Base-by-base conservation (phyloP, 495 filamentous ascomycete species). In the Mycothermus thermophilus region DNA sequence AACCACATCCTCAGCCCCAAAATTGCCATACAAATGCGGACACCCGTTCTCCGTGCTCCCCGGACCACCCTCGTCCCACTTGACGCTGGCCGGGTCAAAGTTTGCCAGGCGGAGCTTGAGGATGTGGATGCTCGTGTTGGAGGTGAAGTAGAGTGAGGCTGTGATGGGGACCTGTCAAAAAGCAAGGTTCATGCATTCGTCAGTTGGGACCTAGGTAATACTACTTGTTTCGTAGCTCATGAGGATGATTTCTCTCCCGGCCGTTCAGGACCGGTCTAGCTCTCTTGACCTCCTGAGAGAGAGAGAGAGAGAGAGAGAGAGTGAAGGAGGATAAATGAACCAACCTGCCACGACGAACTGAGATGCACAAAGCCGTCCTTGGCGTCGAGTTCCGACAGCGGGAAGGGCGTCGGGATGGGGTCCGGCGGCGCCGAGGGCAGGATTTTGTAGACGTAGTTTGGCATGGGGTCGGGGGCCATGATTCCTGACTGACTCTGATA, bases 331-430 rank as follows among this genome's bases (percentile, higher is more conserved):
- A 20, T 30, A 31, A 19, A 23, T 5, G n/a, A n/a, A 43, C 53
- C 38, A 51, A 64, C 64, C 54, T 66, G 68, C 31, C 43, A 47
- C 12, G 64, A 55, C 6, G 54, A 56, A 40, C 64, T 69, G 12
- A 72, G 42, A 30, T 72, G 68, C 5, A 72, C 54, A 44, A 72
- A 72, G 10, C 68, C 68, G 35, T 72, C 68, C 30, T 63, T 47
- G 35, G 49, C 52, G 47, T 72, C 68, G 5, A 69, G 52, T 14
- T 60, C 55, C 29, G 67, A 70, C 32, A 63, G 58, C 10, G 64
- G 66, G 36, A 63, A 67, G 36, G 48, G 36, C 1, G 50, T 44
- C 12, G 67, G 66, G 37, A 71, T 55, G n/a, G 67, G 65, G 15
- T 49, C 35, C 11, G 61, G 60, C n/a, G 67, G 66, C 8, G 52